These are phyloP conservation scores for Clonostachys solani DNA, from an alignment of 2,329 filamentous ascomycete genomes.

Conservation along the genomic window DNA sequence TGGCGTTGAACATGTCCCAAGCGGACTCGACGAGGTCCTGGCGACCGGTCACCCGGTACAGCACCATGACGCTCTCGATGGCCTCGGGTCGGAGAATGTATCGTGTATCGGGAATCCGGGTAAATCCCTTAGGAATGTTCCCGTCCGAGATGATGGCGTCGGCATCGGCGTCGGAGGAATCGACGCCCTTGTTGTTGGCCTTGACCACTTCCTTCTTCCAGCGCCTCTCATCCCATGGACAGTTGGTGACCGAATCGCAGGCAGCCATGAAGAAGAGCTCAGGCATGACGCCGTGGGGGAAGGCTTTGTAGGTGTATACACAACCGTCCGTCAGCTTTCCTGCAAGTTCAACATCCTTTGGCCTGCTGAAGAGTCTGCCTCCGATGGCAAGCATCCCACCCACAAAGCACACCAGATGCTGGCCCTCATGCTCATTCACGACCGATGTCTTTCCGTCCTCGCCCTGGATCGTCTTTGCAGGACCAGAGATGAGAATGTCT, in stretches of 20 bases:
- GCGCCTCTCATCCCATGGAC: conserved; percentile 28
- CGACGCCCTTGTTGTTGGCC: not conserved
- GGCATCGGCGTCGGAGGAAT: not conserved
- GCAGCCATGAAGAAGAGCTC: conserved; percentile 35
- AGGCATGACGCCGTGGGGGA: conserved; percentile 47
- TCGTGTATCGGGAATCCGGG: conserved; percentile 25
- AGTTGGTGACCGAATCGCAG: conserved; percentile 31
- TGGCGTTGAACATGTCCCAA: conserved; percentile 47
- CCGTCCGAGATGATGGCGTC: not conserved
- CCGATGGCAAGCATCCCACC: conserved; percentile 47
- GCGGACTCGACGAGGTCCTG: conserved; percentile 42
- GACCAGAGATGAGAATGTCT: conserved; percentile 60
- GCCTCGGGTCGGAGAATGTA: conserved; percentile 62
- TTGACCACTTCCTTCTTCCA: conserved; percentile 1
- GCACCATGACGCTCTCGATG: conserved; percentile 41
- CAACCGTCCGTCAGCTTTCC: conserved; percentile 44
- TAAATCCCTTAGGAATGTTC: conserved; percentile 47
- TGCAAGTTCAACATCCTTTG: conserved; percentile 36
- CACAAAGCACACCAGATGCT: conserved; percentile 44
- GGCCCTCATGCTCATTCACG: conserved; percentile 21
- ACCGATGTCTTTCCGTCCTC: conserved; percentile 8
- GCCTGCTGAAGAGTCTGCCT: conserved; percentile 33
- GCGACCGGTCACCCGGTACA: conserved; percentile 45
- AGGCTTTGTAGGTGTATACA: conserved; percentile 43
- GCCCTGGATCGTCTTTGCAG: conserved; percentile 11